A percentile compares a stretch with the other conserved stretches of the same genome.
These are phyloP conservation scores for Suhomyces coccinellae DNA, from an alignment of 1,139 yeast genomes.

Conservation along the genomic window DNA sequence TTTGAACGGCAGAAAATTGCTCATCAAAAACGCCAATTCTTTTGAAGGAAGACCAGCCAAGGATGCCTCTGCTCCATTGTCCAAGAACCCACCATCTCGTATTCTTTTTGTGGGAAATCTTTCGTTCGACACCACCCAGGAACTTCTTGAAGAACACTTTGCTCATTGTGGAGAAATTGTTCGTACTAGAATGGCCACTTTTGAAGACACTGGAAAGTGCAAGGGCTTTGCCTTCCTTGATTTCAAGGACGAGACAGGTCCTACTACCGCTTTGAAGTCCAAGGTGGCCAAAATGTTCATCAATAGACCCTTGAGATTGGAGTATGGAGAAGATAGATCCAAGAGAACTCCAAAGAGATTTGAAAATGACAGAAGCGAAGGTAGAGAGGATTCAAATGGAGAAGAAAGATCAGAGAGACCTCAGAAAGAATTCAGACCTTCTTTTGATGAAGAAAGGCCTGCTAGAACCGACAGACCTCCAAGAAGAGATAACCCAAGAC, in stretches of 20 bases:
- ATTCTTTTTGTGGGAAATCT: conserved; percentile 91
- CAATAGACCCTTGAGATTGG: conserved; percentile 79
- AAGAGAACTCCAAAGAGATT: conserved; percentile 56
- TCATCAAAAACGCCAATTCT: conserved; percentile 78
- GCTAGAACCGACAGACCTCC: conserved; percentile 1
- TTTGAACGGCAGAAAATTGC: conserved; percentile 79
- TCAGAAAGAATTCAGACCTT: conserved; percentile 1
- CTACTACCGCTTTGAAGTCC: conserved; percentile 79
- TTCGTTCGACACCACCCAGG: conserved; percentile 90
- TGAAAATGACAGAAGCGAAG: neutral
- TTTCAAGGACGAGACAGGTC: conserved; percentile 75
- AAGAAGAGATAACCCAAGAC: conserved; percentile 12
- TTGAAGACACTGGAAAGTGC: conserved; percentile 93
- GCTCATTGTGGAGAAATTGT: conserved; percentile 75
- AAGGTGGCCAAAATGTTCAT: conserved; percentile 65
- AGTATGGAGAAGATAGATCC: conserved; percentile 93
- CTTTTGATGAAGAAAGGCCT: neutral
- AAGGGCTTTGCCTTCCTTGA: conserved; percentile 95
- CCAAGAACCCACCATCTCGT: conserved; percentile 83
- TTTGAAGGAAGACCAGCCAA: conserved; percentile 87
- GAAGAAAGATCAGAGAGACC: conserved; percentile 20
- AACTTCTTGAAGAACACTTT: conserved; percentile 74
- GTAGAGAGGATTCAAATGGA: conserved; percentile 46
- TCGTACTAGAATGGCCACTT: conserved; percentile 91
- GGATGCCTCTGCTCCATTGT: conserved; percentile 40